phyloP scores from a whole-genome alignment of 306 rosid genomes.

The Malus fusca region DNA sequence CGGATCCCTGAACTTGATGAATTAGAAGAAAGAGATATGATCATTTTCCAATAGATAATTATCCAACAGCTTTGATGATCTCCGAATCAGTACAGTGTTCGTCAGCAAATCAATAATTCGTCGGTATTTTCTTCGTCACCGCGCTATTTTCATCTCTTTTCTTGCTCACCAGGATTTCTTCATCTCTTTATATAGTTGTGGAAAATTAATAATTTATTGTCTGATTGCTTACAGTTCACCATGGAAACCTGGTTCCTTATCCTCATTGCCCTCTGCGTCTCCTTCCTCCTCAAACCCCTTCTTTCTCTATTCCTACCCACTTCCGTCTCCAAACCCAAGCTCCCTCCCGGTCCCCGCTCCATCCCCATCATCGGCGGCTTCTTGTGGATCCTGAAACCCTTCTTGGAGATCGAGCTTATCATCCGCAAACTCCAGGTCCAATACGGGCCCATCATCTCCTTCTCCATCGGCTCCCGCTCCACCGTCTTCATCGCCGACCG shows the following conservation, averaged over 20 bases:
- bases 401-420: conserved; percentile 6
- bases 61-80: too few relatives aligned
- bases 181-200: neutral
- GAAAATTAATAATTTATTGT: neutral
- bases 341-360: conserved; percentile 20
- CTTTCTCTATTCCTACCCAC: neutral
- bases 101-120: too few relatives aligned
- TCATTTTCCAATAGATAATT: too few relatives aligned
- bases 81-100: too few relatives aligned
- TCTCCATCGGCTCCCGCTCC: conserved; percentile 15
- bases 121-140: too few relatives aligned
- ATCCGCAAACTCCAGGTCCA: conserved; percentile 10
- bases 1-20: accelerated
- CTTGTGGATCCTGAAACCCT: conserved; percentile 10
- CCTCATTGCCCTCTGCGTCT: neutral
- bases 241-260: conserved; percentile 17
- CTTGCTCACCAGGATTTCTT: too few relatives aligned
- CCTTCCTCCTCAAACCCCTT: neutral
- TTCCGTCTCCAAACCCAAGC: neutral
- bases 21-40: accelerated
- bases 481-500: conserved; percentile 13
- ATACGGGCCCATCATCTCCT: conserved; percentile 20
- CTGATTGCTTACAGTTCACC: neutral
- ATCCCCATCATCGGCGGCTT: conserved; percentile 6
- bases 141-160: neutral